A percentile compares a stretch with the other conserved stretches of the same genome.
Conservation (phyloP, 225 moss, liverwort and hornwort species). For the Neckera pumila region DNA sequence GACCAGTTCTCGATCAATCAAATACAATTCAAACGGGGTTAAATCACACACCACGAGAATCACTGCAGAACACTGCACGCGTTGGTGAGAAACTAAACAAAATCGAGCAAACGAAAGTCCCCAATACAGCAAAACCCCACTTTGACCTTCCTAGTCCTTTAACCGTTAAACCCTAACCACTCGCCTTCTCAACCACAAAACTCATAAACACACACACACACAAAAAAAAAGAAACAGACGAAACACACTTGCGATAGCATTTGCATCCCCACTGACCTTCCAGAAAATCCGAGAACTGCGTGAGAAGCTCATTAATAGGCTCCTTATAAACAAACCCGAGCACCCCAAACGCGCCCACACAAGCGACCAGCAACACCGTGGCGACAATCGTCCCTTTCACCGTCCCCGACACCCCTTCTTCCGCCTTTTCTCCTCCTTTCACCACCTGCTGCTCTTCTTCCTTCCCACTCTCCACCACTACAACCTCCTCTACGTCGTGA, state of each 20-base stretch:
- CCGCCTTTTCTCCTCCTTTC: neutral
- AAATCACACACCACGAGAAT: neutral
- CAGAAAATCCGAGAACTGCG: conserved; percentile 72
- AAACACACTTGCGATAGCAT: neutral
- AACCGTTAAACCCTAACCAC: neutral
- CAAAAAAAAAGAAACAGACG: too few species aligned
- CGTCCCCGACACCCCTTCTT: conserved; percentile 17
- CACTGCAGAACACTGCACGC: neutral
- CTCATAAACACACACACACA: neutral
- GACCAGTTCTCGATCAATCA: neutral
- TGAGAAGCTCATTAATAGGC: conserved; percentile 66
- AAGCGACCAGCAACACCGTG: conserved; percentile 26
- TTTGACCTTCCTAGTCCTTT: neutral
- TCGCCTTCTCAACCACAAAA: neutral
- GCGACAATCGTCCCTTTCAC: conserved; percentile 33
- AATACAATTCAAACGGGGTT: neutral
- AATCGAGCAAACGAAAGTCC: neutral
- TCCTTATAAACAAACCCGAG: conserved; percentile 63
- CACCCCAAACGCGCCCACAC: conserved; percentile 51
- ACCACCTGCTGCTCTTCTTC: neutral
- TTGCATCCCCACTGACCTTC: conserved; percentile 29
- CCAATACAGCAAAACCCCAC: neutral
- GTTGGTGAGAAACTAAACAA: neutral
- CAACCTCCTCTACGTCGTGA: neutral
- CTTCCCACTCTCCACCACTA: neutral